Conservation (phyloP, 805 yeast species). For the Zygoascus flipseniorum region DNA sequence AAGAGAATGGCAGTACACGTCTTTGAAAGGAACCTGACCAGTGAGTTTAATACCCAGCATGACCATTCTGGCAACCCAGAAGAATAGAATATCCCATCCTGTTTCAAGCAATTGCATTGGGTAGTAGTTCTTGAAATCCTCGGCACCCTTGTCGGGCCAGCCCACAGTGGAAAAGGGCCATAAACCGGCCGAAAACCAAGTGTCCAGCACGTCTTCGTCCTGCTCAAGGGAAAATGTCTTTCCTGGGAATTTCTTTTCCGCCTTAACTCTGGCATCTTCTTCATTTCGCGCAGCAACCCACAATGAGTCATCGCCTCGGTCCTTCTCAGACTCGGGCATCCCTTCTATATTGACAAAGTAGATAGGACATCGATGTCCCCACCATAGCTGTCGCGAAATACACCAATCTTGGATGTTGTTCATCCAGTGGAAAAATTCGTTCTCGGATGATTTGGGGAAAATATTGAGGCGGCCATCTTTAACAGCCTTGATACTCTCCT, state of each 20-base stretch:
- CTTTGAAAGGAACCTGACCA: slow-evolving; percentile 86
- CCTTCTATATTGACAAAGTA: slow-evolving; percentile 82
- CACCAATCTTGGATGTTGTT: slow-evolving; percentile 98
- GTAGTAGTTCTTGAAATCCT: slow-evolving; percentile 67
- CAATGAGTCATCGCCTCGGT: slow-evolving; percentile 56
- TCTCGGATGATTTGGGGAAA: slow-evolving; percentile 81
- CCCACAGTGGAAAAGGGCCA: slow-evolving; percentile 98
- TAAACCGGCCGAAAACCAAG: slow-evolving; percentile 97
- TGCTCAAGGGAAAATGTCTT: slow-evolving; percentile 70
- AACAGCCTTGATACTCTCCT: slow-evolving; percentile 78
- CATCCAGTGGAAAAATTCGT: slow-evolving; percentile 92
- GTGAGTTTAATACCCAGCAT: slow-evolving; percentile 84
- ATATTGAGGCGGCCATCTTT: slow-evolving; percentile 72
- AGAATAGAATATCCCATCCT: slow-evolving; percentile 98
- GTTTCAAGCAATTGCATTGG: slow-evolving; percentile 96
- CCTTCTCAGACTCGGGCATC: slow-evolving; percentile 42
- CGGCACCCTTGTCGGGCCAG: slow-evolving; percentile 69
- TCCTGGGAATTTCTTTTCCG: slow-evolving; percentile 61
- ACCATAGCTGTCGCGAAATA: slow-evolving; percentile 88
- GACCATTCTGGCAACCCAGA: slow-evolving; percentile 98
- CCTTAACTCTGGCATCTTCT: slow-evolving; percentile 82
- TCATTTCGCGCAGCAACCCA: slow-evolving; percentile 87
- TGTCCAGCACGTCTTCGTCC: slow-evolving; percentile 97
- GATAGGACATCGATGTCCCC: slow-evolving; percentile 98
- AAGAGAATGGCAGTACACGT: slow-evolving; percentile 96